Evolutionary conservation across 2,329 filamentous ascomycete genomes (phyloP), one percentile per base, ranked within the genome.

Genomic region (Biscogniauxia marginata): DNA sequence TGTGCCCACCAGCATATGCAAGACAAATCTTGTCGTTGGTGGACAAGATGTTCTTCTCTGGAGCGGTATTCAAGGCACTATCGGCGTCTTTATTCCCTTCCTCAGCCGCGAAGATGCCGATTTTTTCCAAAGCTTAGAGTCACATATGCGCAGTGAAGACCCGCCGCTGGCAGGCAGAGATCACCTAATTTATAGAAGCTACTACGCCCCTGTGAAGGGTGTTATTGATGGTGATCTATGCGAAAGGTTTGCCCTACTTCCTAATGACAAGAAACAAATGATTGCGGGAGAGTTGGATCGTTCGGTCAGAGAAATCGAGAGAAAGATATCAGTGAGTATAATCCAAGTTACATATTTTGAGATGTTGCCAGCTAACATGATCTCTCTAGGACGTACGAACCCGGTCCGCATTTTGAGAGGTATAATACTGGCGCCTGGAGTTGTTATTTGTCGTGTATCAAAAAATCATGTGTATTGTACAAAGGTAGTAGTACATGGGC

Each of bases 201-300:
- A 98, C 75, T 99, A 98, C 72, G 91, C 91, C 6, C 96, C 95
- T 0, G 91, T 96, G 45, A 99, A 99, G 80, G 93, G 93, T 7
- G 87, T 96, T 23, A 96, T 99, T 67, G 95, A 99, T 74, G 95
- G 95, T 23, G 95, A 99, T 75, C 79, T 99, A 44, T 96, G 95
- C 67, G 95, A 99, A 79, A 84, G 92, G 64, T 99, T 91, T 74
- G 85, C 91, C 56, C 77, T 95, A 57, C 79, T 99, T 58, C 83
- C 89, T 22, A 89, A 87, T 64, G 93, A 97, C 67, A 93, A 91
- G 79, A 96, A 97, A 80, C 87, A 91, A 74, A 92, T 93, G 84
- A 96, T 99, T 77, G 93, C 93, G 2, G 92, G 84, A 50, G 93
- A 98, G 74, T 75, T 98, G 64, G 95, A 98, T 74, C 87, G 95